Base-by-base conservation (phyloP, 257 asterid genomes). In the Solanum peruvianum region DNA sequence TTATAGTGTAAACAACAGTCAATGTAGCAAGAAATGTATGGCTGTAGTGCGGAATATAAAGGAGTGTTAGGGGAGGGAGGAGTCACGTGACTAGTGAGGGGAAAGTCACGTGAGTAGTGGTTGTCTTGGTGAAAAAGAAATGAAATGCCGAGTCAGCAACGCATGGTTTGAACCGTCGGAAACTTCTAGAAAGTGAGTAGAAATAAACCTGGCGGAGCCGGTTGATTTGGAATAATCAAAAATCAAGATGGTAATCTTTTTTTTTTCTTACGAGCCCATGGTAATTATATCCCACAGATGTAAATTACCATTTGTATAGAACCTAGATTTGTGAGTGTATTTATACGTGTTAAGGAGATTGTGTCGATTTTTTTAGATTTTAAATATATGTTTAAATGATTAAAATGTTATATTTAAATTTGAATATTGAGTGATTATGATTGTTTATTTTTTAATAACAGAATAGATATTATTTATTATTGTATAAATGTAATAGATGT, bases 111-210 rank as follows among this genome's bases (percentile, higher is more conserved):
- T 44, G 14, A 78, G 42, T 49, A 27, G 83, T 71, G 44, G 7
- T 85, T 85, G 89, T 80, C 93, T 93, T 92, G 92, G 88, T 85
- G 73, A 89, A 92, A 77, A 85, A 90, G 91, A 91, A 89, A 60
- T 87, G 76, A 87, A 42, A 25, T 45, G 84, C n/a, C 44, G 15
- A 47, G 67, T 35, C 58, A 52, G 69, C 64, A 72, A 72, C 42
- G 31, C 67, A 82, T 69, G 89, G 83, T 33, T 80, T 80, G 66
- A 80, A 45, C 66, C 66, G 84, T 27, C 84, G 67, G 67, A 47
- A 78, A 80, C 27, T 27, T 80, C 84, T 45, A 47, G 84, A 80
- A 80, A 9, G 66, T 37, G 29, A 64, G 66, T 42, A 16, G 4
- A 52, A 52, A 16, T n/a, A 67, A 81, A 88, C 41, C 88, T 41